Evolutionary conservation across 352 stramenopile species (phyloP), one percentile per base, ranked within the genome.

Genomic region (Globisporangium splendens): DNA sequence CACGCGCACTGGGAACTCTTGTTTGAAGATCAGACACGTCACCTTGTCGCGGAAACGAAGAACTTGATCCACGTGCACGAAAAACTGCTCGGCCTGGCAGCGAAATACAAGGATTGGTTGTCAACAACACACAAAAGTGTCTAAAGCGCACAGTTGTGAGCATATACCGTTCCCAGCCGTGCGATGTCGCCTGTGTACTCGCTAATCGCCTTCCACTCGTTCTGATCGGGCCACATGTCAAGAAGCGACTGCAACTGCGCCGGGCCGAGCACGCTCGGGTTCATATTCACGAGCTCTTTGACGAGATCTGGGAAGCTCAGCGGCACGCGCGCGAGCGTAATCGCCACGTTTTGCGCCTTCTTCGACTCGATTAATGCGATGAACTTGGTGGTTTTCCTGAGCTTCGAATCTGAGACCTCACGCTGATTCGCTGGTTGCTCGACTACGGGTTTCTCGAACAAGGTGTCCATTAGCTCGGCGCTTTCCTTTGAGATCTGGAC

Each of bases 321-420:
- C 68, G 91, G 91, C 54, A 95, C 70, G 49, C 83, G 76, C 12
- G 85, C 85, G 15, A 95, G 68, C 12, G 78, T 82, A 51, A 93
- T 93, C 2, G 77, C 73, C 54, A 95, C 90, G 52, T 95, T 93
- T 55, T 93, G 85, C 14, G 83, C 87, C 60, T 93, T 95, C 61
- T 95, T 95, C 62, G 80, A 73, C 50, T 93, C 81, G 53, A 95
- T 75, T 42, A 93, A 66, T 18, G 79, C 72, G 44, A 90, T 70
- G 17, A 35, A 35, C 28, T 8, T 6, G 28, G 28, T 6, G 10
- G 28, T 10, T 35, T 35, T 35, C 28, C 28, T 35, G 28, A 10
- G 28, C 39, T 58, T 4, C 10, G 39, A 15, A 51, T 46, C 2
- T 56, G 47, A 12, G 49, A n/a, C 15, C 15, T 44, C 39, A 39